Conservation (phyloP, 495 filamentous ascomycete species). For the Penicillium lagena region DNA sequence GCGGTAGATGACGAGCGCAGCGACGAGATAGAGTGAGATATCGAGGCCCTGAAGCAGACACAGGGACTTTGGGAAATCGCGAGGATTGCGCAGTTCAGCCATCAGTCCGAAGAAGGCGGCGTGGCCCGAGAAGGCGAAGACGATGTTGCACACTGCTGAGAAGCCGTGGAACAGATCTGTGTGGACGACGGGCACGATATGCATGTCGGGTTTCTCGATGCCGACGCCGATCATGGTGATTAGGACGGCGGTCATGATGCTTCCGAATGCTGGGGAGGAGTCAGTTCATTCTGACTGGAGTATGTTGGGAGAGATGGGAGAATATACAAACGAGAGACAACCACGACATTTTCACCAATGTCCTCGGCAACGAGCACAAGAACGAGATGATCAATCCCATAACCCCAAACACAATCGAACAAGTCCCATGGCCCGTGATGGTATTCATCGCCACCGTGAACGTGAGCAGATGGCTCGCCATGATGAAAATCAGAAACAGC, state of each 20-base stretch:
- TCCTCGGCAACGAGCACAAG: slow-evolving; percentile 60
- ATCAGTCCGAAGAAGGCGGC: slow-evolving; percentile 71
- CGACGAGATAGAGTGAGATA: slow-evolving; percentile 55
- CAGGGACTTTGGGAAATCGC: slow-evolving; percentile 62
- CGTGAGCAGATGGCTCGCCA: slow-evolving; percentile 70
- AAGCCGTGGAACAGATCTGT: slow-evolving; percentile 34
- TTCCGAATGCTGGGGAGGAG: slow-evolving; percentile 50
- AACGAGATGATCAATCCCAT: slow-evolving; percentile 61
- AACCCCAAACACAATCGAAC: slow-evolving; percentile 64
- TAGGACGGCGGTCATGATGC: slow-evolving; percentile 61
- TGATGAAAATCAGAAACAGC: slow-evolving; percentile 68
- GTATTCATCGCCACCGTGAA: slow-evolving; percentile 71
- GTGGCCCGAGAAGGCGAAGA: slow-evolving; percentile 51
- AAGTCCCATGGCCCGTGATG: slow-evolving; percentile 58
- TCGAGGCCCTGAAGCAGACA: slow-evolving; percentile 57
- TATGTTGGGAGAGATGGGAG: background rate
- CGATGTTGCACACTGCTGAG: slow-evolving; percentile 38
- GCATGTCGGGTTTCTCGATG: slow-evolving; percentile 24
- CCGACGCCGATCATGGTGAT: slow-evolving; percentile 67
- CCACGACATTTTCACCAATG: slow-evolving; percentile 54
- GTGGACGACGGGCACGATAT: slow-evolving; percentile 20
- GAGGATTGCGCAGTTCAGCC: slow-evolving; percentile 65
- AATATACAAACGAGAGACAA: slow-evolving; percentile 56
- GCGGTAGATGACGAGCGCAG: slow-evolving; percentile 54
- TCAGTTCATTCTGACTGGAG: slow-evolving; percentile 9